Conservation (phyloP, 148 eudicot genomes). For the Cornus suecica region DNA sequence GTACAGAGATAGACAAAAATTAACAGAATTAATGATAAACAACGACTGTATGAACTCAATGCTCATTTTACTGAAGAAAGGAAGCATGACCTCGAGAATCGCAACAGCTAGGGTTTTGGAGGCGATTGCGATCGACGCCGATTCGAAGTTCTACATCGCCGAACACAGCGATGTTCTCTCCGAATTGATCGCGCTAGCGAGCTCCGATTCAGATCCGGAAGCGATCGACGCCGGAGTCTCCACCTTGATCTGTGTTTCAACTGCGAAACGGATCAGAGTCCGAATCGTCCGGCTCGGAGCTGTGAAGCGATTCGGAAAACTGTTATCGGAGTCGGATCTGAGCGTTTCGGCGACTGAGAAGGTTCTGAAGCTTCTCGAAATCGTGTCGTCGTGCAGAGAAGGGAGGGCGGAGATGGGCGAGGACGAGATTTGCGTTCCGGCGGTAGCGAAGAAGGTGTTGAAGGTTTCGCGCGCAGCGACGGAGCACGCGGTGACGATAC, state of each 20-base stretch:
- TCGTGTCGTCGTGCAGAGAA: conserved; percentile 44
- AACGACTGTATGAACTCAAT: conserved; percentile 8
- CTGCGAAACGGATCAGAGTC: conserved; percentile 30
- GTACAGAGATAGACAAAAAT: too few species aligned
- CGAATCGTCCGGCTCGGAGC: conserved; percentile 39
- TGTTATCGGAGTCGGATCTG: conserved; percentile 13
- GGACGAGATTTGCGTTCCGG: conserved; percentile 29
- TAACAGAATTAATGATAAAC: background rate
- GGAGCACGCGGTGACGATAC: conserved; percentile 50
- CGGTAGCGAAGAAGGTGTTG: conserved; percentile 43
- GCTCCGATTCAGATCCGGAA: conserved; percentile 10
- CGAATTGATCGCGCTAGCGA: conserved; percentile 19
- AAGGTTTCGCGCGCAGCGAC: conserved; percentile 48
- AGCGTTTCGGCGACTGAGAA: conserved; percentile 23
- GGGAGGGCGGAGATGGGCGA: conserved; percentile 50
- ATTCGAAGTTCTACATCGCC: conserved; percentile 22
- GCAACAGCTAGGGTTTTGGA: conserved; percentile 33
- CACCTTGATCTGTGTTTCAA: conserved; percentile 24
- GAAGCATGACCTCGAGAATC: conserved; percentile 20
- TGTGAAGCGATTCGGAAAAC: conserved; percentile 23
- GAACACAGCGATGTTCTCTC: conserved; percentile 25
- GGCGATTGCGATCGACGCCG: conserved; percentile 11
- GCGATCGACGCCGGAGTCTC: conserved; percentile 25
- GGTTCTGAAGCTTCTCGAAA: conserved; percentile 40
- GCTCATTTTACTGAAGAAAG: conserved; percentile 21